Conservation (phyloP, 208 protist species). For the Sergeia podlipaevii region DNA sequence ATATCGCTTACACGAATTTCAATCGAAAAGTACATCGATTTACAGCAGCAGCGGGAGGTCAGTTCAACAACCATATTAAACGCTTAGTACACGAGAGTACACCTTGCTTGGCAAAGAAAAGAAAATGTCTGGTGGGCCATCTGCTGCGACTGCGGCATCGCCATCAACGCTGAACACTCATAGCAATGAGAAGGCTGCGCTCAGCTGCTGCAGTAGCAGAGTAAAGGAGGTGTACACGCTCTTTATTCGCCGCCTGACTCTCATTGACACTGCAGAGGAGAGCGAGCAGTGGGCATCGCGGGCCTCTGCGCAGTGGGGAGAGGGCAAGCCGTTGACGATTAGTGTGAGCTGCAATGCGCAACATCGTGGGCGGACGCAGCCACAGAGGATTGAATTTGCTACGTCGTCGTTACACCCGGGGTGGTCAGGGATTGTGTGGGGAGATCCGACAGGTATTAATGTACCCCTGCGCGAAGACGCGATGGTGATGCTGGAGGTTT, state of each 20-base stretch:
- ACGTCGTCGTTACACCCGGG: slow-evolving; percentile 25
- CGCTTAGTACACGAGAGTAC: too few relatives aligned
- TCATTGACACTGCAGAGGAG: slow-evolving; percentile 85
- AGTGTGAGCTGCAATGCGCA: slow-evolving; percentile 49
- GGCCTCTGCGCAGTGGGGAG: slow-evolving; percentile 70
- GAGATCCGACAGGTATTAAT: slow-evolving; percentile 24
- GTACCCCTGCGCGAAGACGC: slow-evolving; percentile 58
- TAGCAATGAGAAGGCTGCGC: too few relatives aligned
- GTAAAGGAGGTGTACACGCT: too few relatives aligned
- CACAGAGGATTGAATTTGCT: slow-evolving; percentile 44
- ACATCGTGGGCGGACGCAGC: slow-evolving; percentile 38
- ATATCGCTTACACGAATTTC: too few relatives aligned
- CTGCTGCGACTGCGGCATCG: too few relatives aligned
- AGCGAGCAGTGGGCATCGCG: slow-evolving; percentile 50
- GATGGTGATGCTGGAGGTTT: slow-evolving; percentile 75
- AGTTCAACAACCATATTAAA: too few relatives aligned
- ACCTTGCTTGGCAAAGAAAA: too few relatives aligned
- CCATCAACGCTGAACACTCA: too few relatives aligned
- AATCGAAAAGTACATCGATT: too few relatives aligned
- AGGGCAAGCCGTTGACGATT: slow-evolving; percentile 47
- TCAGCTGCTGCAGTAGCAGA: too few relatives aligned
- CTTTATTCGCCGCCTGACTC: slow-evolving; percentile 49
- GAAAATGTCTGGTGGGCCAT: too few relatives aligned
- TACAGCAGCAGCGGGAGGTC: too few relatives aligned
- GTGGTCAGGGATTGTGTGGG: slow-evolving; percentile 48